Evolutionary conservation across 257 asterid genomes (phyloP), one percentile per base, ranked within the genome.

Genomic region (Primulina eburnea): DNA sequence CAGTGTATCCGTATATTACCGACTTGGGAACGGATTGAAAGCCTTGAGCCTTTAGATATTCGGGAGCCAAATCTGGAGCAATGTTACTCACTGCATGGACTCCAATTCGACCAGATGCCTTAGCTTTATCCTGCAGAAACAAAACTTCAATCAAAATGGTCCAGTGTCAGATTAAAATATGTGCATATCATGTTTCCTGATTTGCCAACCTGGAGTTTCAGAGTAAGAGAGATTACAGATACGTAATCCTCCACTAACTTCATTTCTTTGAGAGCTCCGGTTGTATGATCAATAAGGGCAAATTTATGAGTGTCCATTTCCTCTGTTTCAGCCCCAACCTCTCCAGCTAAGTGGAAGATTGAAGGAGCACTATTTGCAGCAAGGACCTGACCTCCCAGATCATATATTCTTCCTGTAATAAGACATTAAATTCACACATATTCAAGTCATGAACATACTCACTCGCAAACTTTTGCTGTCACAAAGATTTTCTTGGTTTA

Each of bases 1-100:
- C 97, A 20, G 97, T 90, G 69, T 84, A 90, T 6, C 97, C 97
- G 61, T 82, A 83, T 61, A 82, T 83, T 47, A 90, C 97, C 58
- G 97, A 86, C 78, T 83, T 90, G 8, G 97, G 96, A 43, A 88
- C 84, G 5, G 86, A 80, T 67, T 74, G 72, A 64, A 90, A 72
- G 60, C 95, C 92, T 35, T 78, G 86, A 16, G 52, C 69, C 69
- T 86, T 85, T 59, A 90, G 93, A 72, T 84, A 88, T 24, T 75
- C 79, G 0, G 94, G 86, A 40, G 92, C 88, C 66, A 78, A 69
- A 56, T 88, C 95, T 50, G 97, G 81, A 12, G 97, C 94, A 5
- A 86, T 65, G 40, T 80, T 84, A 67, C 96, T 86, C 78, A 85
- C 75, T 5, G 89, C 90, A 52, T 88, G 94, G 8, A 90, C 86